These are phyloP conservation scores for Apodospora peruviana DNA, from an alignment of 495 filamentous ascomycete species.

Conservation along the genomic window DNA sequence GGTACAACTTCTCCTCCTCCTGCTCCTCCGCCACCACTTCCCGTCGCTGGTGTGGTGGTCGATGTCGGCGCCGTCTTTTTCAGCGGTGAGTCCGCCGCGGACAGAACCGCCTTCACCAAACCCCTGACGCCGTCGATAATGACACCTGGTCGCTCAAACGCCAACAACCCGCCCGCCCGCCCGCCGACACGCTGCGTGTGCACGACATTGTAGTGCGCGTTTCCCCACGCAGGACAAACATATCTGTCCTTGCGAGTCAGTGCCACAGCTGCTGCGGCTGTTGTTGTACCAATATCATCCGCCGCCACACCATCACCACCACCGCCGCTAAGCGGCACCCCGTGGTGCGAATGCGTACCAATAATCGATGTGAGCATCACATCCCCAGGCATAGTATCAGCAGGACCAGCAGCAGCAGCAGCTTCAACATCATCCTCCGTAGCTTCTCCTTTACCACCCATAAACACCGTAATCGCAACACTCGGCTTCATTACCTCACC, in stretches of 20 bases:
- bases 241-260: slow-evolving; percentile 21
- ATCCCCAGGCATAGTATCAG: neutral
- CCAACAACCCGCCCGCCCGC: slow-evolving; percentile 27
- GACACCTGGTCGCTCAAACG: slow-evolving; percentile 37
- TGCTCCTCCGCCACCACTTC: neutral
- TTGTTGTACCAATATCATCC: neutral
- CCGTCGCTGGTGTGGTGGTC: neutral
- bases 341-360: neutral
- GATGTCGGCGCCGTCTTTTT: neutral
- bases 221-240: slow-evolving; percentile 41
- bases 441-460: slow-evolving; percentile 17
- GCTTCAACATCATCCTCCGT: neutral
- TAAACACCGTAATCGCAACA: slow-evolving; percentile 42
- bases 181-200: slow-evolving; percentile 26
- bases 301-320: neutral
- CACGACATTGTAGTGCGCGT: slow-evolving; percentile 33
- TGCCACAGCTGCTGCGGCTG: neutral
- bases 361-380: neutral
- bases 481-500: slow-evolving; percentile 9
- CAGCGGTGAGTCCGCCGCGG: neutral
- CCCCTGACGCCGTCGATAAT: slow-evolving; percentile 32
- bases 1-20: slow-evolving; percentile 8
- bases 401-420: neutral
- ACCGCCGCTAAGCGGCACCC: neutral
- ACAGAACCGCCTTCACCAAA: slow-evolving; percentile 29